Evolutionary conservation across 2,329 filamentous ascomycete species (phyloP), one percentile per base, ranked within the genome.

Genomic region (Colletotrichum ledebouriae): DNA sequence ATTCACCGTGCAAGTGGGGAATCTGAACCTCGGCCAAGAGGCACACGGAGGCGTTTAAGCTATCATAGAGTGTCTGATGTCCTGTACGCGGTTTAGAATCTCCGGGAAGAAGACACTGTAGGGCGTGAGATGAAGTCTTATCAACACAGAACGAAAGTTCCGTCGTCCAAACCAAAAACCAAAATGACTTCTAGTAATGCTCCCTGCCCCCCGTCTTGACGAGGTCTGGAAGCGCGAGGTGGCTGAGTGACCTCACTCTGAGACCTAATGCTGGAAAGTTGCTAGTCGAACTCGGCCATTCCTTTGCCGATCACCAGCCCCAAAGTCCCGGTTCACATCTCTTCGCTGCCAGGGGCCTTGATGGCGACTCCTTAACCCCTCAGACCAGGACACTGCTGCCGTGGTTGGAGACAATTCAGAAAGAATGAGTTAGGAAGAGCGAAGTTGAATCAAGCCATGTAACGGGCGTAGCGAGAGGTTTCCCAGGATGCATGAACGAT

Each of bases 221-320:
- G 15, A 44, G 44, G 59, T 17, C 34, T 59, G 12, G 55, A 64
- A 34, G 49, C 22, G 49, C 15, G 49, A 52, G 49, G 33, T 34
- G 49, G 49, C 49, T 34, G 15, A 39, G 34, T 69, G 61, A 69
- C 56, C 56, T 69, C 66, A 66, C 53, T 59, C 56, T 22, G 62
- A 66, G 61, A 56, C 66, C 66, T 41, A 37, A 59, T 41, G 13
- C 63, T 39, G 25, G 39, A 59, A 58, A 58, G 34, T 7, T 52
- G 56, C 62, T 33, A 69, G 66, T 69, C 62, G 15, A 66, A 41
- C 47, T 49, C 34, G 62, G 66, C 37, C 25, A 50, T 66, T 50
- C 6, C 56, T 20, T 7, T 56, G 62, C 62, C 66, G 66, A 69
- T 69, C 66, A 56, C 47, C 49, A 66, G 56, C 56, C 50, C 56